Conservation (phyloP, 164 flowering plant genomes). For the Dillenia suffruticosa region DNA sequence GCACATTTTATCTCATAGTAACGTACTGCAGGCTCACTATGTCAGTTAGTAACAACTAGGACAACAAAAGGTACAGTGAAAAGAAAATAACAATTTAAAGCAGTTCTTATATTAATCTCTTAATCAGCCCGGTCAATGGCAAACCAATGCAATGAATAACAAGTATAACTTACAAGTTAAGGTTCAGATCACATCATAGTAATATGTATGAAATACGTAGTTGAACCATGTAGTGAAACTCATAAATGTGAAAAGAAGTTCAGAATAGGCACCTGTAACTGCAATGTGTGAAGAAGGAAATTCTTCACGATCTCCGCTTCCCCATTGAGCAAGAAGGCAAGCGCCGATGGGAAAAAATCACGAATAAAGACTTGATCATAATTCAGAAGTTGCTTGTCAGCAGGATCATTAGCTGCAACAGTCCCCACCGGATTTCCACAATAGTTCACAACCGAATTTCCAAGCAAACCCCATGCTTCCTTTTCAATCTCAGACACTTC, state of each 20-base stretch:
- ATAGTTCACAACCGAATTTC: conserved; percentile 62
- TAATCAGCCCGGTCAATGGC: too few relatives aligned
- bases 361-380: conserved; percentile 95
- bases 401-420: conserved; percentile 83
- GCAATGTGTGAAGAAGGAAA: conserved; percentile 89
- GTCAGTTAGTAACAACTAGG: too few relatives aligned
- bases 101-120: too few relatives aligned
- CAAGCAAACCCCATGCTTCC: conserved; percentile 82
- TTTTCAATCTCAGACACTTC: conserved; percentile 57
- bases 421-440: conserved; percentile 95
- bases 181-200: too few relatives aligned
- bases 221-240: too few relatives aligned
- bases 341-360: conserved; percentile 95
- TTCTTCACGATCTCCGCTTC: conserved; percentile 90
- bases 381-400: conserved; percentile 63
- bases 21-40: too few relatives aligned
- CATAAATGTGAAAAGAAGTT: background rate
- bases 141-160: too few relatives aligned
- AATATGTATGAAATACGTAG: too few relatives aligned
- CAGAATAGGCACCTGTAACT: conserved; percentile 63
- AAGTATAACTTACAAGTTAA: too few relatives aligned
- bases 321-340: conserved; percentile 90
- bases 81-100: too few relatives aligned
- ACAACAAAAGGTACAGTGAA: too few relatives aligned
- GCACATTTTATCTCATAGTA: too few relatives aligned